A percentile compares a stretch with the other conserved stretches of the same genome.
These are phyloP conservation scores for Avena sativa DNA, from an alignment of 176 grass and related monocot species.

Conservation along the genomic window DNA sequence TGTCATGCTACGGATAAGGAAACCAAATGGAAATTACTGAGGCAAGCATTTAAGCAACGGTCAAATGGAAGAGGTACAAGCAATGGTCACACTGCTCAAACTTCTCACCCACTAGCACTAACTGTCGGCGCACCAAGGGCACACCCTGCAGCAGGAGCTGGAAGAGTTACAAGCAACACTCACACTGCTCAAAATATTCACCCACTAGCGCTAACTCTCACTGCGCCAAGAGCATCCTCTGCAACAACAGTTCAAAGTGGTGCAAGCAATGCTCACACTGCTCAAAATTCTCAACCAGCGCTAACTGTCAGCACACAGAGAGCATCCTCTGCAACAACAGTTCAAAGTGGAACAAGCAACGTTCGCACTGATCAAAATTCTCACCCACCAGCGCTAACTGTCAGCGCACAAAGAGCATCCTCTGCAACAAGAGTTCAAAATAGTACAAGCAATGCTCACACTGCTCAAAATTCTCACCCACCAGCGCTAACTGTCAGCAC, in stretches of 20 bases:
- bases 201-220: background rate
- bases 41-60: conserved; percentile 51
- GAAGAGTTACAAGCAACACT: background rate
- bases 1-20: conserved; percentile 89
- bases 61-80: conserved; percentile 5
- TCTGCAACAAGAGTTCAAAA: background rate
- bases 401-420: background rate
- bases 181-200: background rate
- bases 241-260: background rate
- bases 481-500: background rate
- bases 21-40: conserved; percentile 59
- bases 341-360: background rate
- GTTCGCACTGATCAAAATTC: background rate
- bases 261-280: background rate
- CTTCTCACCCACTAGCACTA: background rate
- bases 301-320: background rate
- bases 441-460: background rate
- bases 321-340: background rate
- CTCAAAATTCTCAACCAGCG: background rate
- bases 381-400: background rate
- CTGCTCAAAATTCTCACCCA: background rate
- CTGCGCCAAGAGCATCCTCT: background rate
- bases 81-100: background rate
- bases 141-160: background rate
- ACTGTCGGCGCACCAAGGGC: background rate